Evolutionary conservation across 2,329 filamentous ascomycete genomes (phyloP).

Genomic region (Ophiostoma perfectum): DNA sequence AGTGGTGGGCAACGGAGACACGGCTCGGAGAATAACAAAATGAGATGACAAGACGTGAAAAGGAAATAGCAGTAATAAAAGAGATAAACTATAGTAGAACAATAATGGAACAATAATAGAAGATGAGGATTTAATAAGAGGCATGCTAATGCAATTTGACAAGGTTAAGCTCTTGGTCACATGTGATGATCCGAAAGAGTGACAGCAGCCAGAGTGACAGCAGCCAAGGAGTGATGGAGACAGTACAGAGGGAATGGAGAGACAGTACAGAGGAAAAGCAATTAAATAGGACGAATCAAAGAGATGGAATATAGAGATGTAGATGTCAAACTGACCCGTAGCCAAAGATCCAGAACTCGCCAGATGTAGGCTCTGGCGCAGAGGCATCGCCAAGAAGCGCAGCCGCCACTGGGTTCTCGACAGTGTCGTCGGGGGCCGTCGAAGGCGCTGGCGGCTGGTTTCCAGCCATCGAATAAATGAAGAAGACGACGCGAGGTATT

Average conservation of each 20-base stretch:
- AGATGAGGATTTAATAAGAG: neutral
- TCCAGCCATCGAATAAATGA: neutral
- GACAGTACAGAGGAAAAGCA: neutral
- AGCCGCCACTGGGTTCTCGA: neutral
- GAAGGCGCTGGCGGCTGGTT: neutral
- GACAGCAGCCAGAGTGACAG: too few species aligned
- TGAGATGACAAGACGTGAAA: neutral
- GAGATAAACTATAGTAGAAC: neutral
- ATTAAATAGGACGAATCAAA: neutral
- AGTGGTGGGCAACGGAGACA: neutral
- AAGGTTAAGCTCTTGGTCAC: neutral
- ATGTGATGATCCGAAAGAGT: neutral
- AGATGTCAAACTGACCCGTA: constrained; percentile 62
- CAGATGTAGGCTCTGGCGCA: constrained; percentile 13
- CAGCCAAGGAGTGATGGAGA: too few species aligned
- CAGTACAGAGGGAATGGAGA: neutral
- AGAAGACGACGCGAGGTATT: neutral
- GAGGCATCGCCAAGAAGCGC: neutral
- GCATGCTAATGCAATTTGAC: constrained; percentile 2
- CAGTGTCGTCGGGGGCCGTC: neutral
- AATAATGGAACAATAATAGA: neutral
- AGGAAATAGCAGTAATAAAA: neutral
- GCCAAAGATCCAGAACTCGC: constrained; percentile 93
- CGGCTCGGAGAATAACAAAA: neutral
- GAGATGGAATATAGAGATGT: neutral